phyloP scores from a whole-genome alignment of 129 eudicot genomes.

The Lonicera japonica region DNA sequence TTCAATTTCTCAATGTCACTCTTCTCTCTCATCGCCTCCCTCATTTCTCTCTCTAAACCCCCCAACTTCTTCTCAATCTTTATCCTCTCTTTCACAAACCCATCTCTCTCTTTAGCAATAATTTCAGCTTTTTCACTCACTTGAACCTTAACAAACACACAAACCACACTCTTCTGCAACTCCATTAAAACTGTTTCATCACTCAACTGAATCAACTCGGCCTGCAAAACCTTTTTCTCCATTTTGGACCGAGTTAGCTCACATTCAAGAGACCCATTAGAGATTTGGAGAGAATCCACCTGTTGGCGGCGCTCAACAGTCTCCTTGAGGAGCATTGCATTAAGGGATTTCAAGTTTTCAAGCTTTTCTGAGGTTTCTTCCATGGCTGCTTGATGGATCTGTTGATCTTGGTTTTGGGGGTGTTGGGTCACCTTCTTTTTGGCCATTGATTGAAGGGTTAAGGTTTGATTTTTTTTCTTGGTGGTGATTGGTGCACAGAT shows the following conservation, averaged over 20 bases:
- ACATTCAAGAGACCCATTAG: conserved; percentile 37
- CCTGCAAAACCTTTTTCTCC: conserved; percentile 28
- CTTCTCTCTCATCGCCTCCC: conserved; percentile 25
- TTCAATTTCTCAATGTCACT: conserved; percentile 30
- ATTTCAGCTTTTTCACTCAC: conserved; percentile 21
- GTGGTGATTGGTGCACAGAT: not conserved
- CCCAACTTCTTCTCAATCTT: conserved; percentile 17
- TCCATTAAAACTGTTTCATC: conserved; percentile 36
- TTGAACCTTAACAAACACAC: conserved; percentile 26
- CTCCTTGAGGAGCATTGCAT: conserved; percentile 59
- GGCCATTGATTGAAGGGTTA: conserved; percentile 49
- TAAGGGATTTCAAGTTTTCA: conserved; percentile 55
- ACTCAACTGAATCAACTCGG: conserved; percentile 35
- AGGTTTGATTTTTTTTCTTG: conserved; percentile 7
- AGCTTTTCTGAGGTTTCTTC: conserved; percentile 47
- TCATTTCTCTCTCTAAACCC: conserved; percentile 33
- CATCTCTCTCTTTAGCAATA: conserved; percentile 6
- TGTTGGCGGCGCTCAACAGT: conserved; percentile 64
- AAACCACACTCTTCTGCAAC: conserved; percentile 36
- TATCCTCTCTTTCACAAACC: conserved; percentile 4
- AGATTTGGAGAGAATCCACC: conserved; percentile 40
- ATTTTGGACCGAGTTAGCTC: conserved; percentile 48
- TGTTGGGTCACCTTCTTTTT: conserved; percentile 50
- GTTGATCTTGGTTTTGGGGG: conserved; percentile 17
- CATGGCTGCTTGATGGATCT: conserved; percentile 12